These are phyloP conservation scores for Pseudoscleropodium purum DNA, from an alignment of 225 moss, liverwort and hornwort genomes.

Conservation along the genomic window DNA sequence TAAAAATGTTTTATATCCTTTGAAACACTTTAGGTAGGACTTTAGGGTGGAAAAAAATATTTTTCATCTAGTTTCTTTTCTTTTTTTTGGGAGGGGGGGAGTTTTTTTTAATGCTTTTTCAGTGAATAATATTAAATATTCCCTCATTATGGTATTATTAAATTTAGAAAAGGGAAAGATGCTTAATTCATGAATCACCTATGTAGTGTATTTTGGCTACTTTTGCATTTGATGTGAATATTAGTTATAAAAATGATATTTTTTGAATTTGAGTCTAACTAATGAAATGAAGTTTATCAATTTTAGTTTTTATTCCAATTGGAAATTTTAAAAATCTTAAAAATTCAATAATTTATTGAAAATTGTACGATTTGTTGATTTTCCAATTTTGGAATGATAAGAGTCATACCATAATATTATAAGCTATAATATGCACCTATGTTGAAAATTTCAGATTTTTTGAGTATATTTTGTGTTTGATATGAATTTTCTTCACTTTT, in stretches of 20 bases:
- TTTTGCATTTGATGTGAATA: background rate
- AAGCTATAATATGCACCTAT: accelerated
- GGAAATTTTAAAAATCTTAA: accelerated
- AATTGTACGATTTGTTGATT: no score
- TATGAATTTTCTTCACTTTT: background rate
- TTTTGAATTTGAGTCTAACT: background rate
- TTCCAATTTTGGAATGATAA: accelerated
- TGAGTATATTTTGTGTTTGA: background rate
- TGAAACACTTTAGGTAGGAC: accelerated
- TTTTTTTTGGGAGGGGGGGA: accelerated
- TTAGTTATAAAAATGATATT: no score
- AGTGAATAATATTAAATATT: background rate
- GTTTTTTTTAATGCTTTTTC: no score
- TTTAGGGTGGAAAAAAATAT: background rate
- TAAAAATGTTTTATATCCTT: background rate
- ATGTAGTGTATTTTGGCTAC: background rate
- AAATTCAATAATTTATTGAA: background rate
- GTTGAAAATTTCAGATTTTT: background rate
- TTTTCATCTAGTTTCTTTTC: background rate
- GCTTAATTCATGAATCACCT: accelerated
- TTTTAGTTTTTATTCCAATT: background rate
- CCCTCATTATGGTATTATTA: accelerated
- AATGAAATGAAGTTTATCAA: no score
- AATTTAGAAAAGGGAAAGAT: background rate
- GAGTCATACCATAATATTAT: accelerated